Evolutionary conservation across 345 rosid genomes (phyloP), one percentile per base, ranked within the genome.

Genomic region (Melaleuca alternifolia): DNA sequence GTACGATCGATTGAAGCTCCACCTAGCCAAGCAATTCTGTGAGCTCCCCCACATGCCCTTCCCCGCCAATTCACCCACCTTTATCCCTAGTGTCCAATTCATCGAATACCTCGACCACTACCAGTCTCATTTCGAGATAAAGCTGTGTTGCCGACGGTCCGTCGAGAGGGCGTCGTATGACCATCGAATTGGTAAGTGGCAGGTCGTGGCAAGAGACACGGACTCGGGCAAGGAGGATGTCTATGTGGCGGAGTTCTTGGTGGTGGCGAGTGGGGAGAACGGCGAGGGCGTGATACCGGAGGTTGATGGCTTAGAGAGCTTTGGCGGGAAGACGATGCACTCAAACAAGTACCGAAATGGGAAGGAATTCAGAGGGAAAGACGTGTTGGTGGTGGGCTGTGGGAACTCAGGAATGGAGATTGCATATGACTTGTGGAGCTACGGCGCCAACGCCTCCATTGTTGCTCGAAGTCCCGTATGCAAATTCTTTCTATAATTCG

Each of bases 381-480:
- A 89, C 33, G 95, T 93, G 71, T 48, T 95, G 76, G 98, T 95
- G 5, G 94, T 94, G 14, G 95, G 98, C 15, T 84, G 92, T 86
- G 95, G 98, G 4, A 94, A 93, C 59, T 95, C 95, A 6, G 95
- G 95, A 10, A 91, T 94, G 94, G 98, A 93, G 86, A 95, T 94
- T 33, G 93, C 94, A 11, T 91, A 89, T 53, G 96, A 93, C 85
- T 48, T 94, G 14, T 87, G 91, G 10, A 89, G 57, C n/a, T 50
- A 50, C 11, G 89, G 89, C 51, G 95, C 93, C 41, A 77, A 53
- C 2, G 88, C 93, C 81, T 90, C 94, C 18, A 61, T 94, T 26
- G 92, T 93, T 46, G 88, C 83, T 54, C 92, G 91, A 33, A 88
- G 90, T 23, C 93, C 94, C 28, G 93, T 92, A 88, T 4, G 79